Conservation (phyloP, 73 alveolate species). For the Uronychia binucleata region DNA sequence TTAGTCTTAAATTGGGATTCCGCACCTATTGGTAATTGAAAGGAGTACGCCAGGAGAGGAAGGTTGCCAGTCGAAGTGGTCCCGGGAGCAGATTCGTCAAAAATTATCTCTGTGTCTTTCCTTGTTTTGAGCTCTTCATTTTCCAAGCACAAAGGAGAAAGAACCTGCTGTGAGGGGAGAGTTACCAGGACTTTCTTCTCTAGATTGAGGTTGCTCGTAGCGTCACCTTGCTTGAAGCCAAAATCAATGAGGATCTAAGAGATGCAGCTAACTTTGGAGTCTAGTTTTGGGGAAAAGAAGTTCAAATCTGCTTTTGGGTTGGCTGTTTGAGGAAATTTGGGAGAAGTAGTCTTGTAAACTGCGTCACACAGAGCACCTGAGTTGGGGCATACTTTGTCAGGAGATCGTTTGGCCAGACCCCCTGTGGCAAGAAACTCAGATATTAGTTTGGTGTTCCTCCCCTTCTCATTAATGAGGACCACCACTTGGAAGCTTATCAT, state of each 20-base stretch:
- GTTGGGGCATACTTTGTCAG: not conserved
- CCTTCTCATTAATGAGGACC: not conserved
- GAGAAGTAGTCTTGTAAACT: not conserved
- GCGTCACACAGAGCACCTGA: slow-evolving; percentile 1
- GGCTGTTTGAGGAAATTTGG: not conserved
- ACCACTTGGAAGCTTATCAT: not conserved
- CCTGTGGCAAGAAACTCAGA: not conserved
- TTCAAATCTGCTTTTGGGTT: not conserved
- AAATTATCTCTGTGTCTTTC: not conserved
- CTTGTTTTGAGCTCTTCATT: not conserved
- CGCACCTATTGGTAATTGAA: not conserved
- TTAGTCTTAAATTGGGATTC: not conserved
- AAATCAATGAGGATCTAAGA: not conserved
- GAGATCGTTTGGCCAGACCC: not conserved
- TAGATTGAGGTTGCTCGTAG: not conserved
- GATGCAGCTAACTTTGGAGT: not conserved
- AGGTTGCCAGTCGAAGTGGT: not conserved
- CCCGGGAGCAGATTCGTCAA: not conserved
- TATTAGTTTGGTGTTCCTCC: not conserved
- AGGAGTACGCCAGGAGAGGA: not conserved
- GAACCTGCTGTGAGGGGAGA: not conserved
- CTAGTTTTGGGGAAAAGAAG: not conserved
- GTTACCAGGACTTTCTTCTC: not conserved
- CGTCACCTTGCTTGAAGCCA: not conserved
- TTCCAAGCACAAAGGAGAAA: not conserved